Evolutionary conservation across 2,329 filamentous ascomycete genomes (phyloP).

Genomic region (Elsinoe australis): DNA sequence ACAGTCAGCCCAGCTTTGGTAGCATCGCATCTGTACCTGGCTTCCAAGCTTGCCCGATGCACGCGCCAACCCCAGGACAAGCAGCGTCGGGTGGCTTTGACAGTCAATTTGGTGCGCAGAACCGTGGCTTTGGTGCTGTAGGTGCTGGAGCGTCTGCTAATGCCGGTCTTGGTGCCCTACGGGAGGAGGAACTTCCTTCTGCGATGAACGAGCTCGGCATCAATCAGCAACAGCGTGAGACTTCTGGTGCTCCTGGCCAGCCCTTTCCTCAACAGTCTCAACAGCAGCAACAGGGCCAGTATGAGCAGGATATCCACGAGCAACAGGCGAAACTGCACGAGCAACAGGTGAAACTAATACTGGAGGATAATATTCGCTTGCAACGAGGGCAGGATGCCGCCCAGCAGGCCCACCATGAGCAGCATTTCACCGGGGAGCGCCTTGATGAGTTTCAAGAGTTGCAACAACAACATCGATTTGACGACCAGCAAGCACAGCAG

Average conservation of each 20-base stretch:
- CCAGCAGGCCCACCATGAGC: constrained; percentile 41
- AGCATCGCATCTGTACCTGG: constrained; percentile 78
- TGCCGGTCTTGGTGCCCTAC: constrained; percentile 6
- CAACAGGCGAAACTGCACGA: constrained; percentile 52
- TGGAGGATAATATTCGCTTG: constrained; percentile 53
- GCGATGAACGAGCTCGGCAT: constrained; percentile 60
- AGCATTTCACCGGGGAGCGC: constrained; percentile 50
- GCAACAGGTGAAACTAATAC: constrained; percentile 52
- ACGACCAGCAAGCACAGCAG: constrained; percentile 21
- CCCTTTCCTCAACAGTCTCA: constrained; percentile 36
- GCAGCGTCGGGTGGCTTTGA: constrained; percentile 63
- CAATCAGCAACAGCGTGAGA: constrained; percentile 36
- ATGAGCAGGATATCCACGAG: constrained; percentile 36
- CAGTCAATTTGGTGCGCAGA: constrained; percentile 36
- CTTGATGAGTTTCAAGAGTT: constrained; percentile 77
- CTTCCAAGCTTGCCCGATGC: constrained; percentile 54
- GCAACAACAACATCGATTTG: constrained; percentile 22
- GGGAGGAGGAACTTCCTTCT: constrained; percentile 61
- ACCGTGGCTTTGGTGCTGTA: constrained; percentile 38
- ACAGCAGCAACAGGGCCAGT: constrained; percentile 32
- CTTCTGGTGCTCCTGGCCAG: constrained; percentile 40
- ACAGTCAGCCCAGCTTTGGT: constrained; percentile 93
- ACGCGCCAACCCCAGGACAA: constrained; percentile 30
- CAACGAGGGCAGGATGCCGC: constrained; percentile 51
- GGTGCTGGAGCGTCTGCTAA: constrained; percentile 38